Evolutionary conservation across 2,329 filamentous ascomycete species (phyloP).

Genomic region (Didymella lethalis): DNA sequence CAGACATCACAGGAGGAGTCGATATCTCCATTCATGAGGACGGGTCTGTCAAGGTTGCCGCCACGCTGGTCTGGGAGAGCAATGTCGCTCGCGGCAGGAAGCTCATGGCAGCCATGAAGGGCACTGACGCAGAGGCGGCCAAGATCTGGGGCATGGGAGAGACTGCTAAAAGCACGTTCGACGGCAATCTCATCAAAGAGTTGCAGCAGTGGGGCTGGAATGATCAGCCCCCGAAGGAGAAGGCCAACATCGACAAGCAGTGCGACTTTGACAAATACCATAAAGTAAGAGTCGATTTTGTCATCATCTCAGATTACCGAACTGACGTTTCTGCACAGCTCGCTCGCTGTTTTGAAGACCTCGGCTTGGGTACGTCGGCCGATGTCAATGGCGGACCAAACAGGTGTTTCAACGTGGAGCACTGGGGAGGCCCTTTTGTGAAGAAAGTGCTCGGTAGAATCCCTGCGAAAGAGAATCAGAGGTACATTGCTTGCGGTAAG

Average conservation of each 20-base stretch:
- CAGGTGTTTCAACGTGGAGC: too few species aligned
- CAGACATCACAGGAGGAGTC: background rate
- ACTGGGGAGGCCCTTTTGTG: too few species aligned
- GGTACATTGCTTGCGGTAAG: too few species aligned
- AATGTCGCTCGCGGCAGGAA: background rate
- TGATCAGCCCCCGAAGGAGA: background rate
- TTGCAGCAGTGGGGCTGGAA: background rate
- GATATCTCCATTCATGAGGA: background rate
- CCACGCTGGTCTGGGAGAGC: background rate
- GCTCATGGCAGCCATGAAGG: background rate
- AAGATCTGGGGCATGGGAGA: background rate
- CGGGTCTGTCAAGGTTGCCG: background rate
- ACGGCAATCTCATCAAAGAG: background rate
- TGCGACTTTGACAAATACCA: background rate
- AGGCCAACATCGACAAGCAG: background rate
- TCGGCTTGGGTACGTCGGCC: too few species aligned
- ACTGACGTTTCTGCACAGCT: too few species aligned
- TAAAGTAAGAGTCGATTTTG: background rate
- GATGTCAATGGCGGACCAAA: too few species aligned
- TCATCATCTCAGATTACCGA: too few species aligned
- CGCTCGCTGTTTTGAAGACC: too few species aligned
- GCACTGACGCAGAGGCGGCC: background rate
- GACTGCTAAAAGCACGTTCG: background rate
- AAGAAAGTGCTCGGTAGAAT: too few species aligned
- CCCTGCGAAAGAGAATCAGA: too few species aligned